phyloP scores from a whole-genome alignment of 2,329 filamentous ascomycete species.

The Pseudopithomyces chartarum region DNA sequence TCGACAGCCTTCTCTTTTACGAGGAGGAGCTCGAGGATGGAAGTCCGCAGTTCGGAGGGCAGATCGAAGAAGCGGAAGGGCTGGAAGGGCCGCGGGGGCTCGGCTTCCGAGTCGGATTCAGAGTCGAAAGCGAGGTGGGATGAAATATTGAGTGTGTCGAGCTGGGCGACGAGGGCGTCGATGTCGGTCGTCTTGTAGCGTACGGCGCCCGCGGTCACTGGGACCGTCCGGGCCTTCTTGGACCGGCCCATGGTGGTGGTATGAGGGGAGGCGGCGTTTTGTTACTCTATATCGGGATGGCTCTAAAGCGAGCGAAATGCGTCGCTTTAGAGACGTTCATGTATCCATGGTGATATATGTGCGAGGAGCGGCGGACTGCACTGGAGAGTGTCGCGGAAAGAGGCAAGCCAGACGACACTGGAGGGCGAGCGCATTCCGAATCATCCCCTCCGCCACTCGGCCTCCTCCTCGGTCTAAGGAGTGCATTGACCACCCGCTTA shows the following conservation, averaged over 20 bases:
- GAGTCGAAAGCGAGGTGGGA: conserved; percentile 13
- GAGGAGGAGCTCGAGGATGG: conserved; percentile 54
- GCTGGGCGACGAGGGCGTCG: conserved; percentile 29
- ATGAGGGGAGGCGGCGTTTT: background rate
- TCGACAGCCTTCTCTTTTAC: conserved; percentile 64
- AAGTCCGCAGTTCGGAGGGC: conserved; percentile 58
- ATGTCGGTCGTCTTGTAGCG: conserved; percentile 30
- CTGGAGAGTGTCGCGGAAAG: background rate
- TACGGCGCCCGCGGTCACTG: conserved; percentile 5
- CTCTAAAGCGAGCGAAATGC: conserved; percentile 32
- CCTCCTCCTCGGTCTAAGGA: conserved; percentile 1
- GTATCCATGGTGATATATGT: conserved; percentile 47
- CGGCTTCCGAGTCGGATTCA: conserved; percentile 8
- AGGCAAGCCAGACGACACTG: background rate
- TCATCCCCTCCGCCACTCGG: background rate
- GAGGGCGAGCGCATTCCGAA: background rate
- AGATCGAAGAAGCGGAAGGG: conserved; percentile 59
- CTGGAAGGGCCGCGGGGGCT: conserved; percentile 16
- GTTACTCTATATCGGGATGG: conserved; percentile 1
- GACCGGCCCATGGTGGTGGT: conserved; percentile 13
- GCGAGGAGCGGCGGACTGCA: background rate
- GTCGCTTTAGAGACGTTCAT: conserved; percentile 46
- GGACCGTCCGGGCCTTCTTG: conserved; percentile 1
- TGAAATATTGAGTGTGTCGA: conserved; percentile 29
- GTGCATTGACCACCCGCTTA: background rate